Percentiles rank a stretch among this genome's conserved stretches.
Conservation (phyloP, 192 early-diverging fungal species). For the Mortierella hygrophila region DNA sequence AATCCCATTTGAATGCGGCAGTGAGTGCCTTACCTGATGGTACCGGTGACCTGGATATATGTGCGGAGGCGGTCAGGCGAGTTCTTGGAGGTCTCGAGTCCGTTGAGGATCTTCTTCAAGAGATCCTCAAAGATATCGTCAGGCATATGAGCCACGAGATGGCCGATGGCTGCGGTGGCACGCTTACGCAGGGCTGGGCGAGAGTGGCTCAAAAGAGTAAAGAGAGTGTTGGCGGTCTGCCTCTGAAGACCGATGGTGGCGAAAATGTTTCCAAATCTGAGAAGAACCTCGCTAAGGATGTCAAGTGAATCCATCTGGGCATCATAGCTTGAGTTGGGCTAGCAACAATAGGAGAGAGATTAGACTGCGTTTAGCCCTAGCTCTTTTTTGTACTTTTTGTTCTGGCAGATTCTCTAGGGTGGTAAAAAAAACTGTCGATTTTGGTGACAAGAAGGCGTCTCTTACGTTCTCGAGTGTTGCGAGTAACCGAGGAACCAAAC, state of each 20-base stretch:
- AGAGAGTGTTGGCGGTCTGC: conserved; percentile 73
- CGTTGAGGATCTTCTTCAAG: conserved; percentile 65
- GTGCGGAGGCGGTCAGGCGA: conserved; percentile 78
- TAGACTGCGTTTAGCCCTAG: neutral
- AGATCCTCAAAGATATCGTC: conserved; percentile 81
- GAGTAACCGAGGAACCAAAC: conserved; percentile 79
- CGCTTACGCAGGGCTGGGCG: conserved; percentile 85
- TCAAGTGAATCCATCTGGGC: conserved; percentile 81
- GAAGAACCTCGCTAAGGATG: conserved; percentile 78
- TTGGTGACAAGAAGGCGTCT: conserved; percentile 13
- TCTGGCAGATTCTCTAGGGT: neutral
- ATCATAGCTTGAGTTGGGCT: conserved; percentile 64
- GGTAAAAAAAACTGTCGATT: neutral
- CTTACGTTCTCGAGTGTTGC: conserved; percentile 71
- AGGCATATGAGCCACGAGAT: conserved; percentile 72
- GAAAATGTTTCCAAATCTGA: conserved; percentile 76
- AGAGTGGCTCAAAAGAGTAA: conserved; percentile 76
- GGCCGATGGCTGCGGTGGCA: conserved; percentile 75
- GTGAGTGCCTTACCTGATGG: conserved; percentile 68
- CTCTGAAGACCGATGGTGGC: conserved; percentile 63
- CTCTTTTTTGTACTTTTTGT: neutral
- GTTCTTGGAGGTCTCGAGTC: conserved; percentile 64
- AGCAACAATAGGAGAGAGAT: neutral
- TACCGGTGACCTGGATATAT: conserved; percentile 78
- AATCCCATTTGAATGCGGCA: neutral